phyloP scores from a whole-genome alignment of 2,329 filamentous ascomycete genomes.

The Aulographum hederae region DNA sequence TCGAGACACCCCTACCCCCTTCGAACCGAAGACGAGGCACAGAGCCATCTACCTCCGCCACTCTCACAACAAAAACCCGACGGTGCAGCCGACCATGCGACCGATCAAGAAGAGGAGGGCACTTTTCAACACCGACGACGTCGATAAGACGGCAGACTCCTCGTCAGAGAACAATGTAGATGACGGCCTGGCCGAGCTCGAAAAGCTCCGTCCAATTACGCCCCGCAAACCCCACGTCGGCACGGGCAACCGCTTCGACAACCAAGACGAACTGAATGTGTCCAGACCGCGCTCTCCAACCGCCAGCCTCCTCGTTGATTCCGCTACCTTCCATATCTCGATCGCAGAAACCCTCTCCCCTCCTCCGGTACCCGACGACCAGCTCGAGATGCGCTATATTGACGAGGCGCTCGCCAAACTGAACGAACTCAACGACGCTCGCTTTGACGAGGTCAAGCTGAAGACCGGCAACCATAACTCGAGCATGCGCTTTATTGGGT shows the following conservation, averaged over 20 bases:
- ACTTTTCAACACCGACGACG: no score
- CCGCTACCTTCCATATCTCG: no score
- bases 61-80: slow-evolving; percentile 17
- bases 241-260: neutral
- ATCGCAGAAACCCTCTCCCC: neutral
- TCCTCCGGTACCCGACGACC: slow-evolving; percentile 6
- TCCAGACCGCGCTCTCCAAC: no score
- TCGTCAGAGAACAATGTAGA: slow-evolving; percentile 1
- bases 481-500: neutral
- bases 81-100: slow-evolving; percentile 13
- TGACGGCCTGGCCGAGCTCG: slow-evolving; percentile 7
- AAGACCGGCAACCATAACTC: slow-evolving; percentile 23
- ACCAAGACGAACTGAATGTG: neutral
- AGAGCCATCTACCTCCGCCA: no score
- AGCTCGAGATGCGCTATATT: slow-evolving; percentile 4
- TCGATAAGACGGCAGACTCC: slow-evolving; percentile 5
- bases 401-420: slow-evolving; percentile 5
- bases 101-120: no score
- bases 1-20: slow-evolving; percentile 34
- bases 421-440: slow-evolving; percentile 4
- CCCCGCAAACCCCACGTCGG: slow-evolving; percentile 15
- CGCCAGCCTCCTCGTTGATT: no score
- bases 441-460: slow-evolving; percentile 26
- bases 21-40: slow-evolving; percentile 50
- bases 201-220: slow-evolving; percentile 5